Conservation (phyloP, 164 flowering plant genomes). For the Sedum album region DNA sequence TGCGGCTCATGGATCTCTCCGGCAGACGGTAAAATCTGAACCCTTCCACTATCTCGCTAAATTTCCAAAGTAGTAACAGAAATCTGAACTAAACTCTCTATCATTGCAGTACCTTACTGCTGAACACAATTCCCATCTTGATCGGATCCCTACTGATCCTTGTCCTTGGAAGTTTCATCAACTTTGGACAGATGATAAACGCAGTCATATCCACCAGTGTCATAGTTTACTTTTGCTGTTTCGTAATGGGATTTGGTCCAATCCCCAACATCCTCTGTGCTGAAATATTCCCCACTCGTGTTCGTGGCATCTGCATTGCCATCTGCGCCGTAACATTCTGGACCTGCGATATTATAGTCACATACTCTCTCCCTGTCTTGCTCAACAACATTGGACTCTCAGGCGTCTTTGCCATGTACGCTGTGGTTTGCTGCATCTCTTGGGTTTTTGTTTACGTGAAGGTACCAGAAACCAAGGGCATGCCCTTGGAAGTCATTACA, state of each 20-base stretch:
- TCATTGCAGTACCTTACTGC: constrained; percentile 58
- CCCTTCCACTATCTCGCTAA: background rate
- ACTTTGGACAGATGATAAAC: constrained; percentile 34
- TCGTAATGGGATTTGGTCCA: constrained; percentile 89
- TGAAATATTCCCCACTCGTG: constrained; percentile 91
- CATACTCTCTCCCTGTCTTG: constrained; percentile 80
- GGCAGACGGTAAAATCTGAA: constrained; percentile 65
- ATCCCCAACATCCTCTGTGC: constrained; percentile 89
- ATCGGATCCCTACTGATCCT: constrained; percentile 49
- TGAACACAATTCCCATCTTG: constrained; percentile 65
- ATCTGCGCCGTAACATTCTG: constrained; percentile 78
- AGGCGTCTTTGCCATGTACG: constrained; percentile 79
- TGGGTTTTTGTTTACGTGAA: constrained; percentile 78
- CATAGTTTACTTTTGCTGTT: constrained; percentile 70
- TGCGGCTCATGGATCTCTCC: constrained; percentile 85
- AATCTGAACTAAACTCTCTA: background rate
- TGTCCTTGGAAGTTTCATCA: constrained; percentile 42
- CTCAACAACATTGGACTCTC: constrained; percentile 70
- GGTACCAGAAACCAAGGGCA: constrained; percentile 96
- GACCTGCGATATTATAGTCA: constrained; percentile 81
- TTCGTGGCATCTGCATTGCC: constrained; percentile 92
- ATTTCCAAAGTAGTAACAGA: background rate
- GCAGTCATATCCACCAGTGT: constrained; percentile 80
- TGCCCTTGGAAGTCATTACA: constrained; percentile 89
- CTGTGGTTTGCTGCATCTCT: constrained; percentile 56